Evolutionary conservation across 306 rosid genomes (phyloP).

Genomic region (Ormosia emarginata): DNA sequence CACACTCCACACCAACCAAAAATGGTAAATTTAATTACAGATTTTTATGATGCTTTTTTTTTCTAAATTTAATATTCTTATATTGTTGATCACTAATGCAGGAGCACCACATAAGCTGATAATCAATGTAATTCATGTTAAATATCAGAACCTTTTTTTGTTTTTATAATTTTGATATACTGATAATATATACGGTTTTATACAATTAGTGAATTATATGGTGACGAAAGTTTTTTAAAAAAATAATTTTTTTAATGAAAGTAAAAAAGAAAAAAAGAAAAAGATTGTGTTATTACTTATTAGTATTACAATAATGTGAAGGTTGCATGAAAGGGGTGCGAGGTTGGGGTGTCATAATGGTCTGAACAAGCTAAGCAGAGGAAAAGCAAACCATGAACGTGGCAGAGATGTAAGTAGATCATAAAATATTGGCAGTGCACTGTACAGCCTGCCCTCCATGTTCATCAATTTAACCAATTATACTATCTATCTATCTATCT

Average conservation of each 20-base stretch:
- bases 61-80: too few relatives aligned
- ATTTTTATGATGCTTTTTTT: too few relatives aligned
- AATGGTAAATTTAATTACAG: too few relatives aligned
- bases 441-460: neutral
- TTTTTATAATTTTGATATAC: too few relatives aligned
- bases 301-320: neutral
- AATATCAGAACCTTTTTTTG: neutral
- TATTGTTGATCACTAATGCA: neutral
- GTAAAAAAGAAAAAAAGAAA: neutral
- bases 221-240: neutral
- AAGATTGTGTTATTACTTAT: too few relatives aligned
- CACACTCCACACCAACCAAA: neutral
- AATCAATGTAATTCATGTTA: neutral
- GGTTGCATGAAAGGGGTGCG: constrained; percentile 28
- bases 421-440: neutral
- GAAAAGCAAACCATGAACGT: constrained; percentile 25
- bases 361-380: constrained; percentile 18
- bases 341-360: constrained; percentile 26
- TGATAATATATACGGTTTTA: neutral
- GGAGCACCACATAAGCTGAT: neutral
- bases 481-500: neutral
- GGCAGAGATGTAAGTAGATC: constrained; percentile 16
- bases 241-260: neutral
- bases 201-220: neutral
- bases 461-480: constrained; percentile 1